Base-by-base conservation (phyloP, 2,329 filamentous ascomycete species). In the Xylariaceae sp. region DNA sequence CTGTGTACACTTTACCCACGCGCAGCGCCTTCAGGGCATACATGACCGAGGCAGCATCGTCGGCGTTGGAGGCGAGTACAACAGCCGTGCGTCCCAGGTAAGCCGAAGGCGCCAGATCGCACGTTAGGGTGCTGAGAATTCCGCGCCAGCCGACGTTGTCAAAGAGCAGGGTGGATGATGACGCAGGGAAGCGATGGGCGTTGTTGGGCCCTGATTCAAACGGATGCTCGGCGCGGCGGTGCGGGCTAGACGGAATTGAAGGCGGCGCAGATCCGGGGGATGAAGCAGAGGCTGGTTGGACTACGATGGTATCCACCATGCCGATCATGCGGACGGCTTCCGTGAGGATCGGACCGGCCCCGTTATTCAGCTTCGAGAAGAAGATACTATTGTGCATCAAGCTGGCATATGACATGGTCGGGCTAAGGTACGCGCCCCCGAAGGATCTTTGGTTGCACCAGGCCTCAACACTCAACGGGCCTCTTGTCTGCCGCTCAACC, bases 121-220 rank as follows among this genome's bases (percentile, higher is more conserved):
- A 81, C 3, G 86, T 94, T 55, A 95, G 75, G 0, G 89, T 91
- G 50, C 88, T 87, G 47, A 90, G 78, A 54, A 95, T 92, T 1
- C 89, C 89, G 69, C 89, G 90, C 88, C 89, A 94, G 11, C 85
- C 84, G 8, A 88, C 87, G 62, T 95, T 95, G 64, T 94, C 89
- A 46, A 90, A 87, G 12, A 91, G 74, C 41, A 92, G 80, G 4
- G 74, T 73, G 0, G 78, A 77, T 51, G 76, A 77, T 51, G 76
- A 78, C 8, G 77, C 72, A 2, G 78, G 70, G 2, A 80, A 63
- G 2, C 73, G 73, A 2, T 64, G 47, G 31, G 59, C 35, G 19
- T 47, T 55, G 30, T 51, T 57, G 3, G 47, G 48, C 6, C 54
- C 45, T 9, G 51, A 35, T 30, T 45, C 46, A 19, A 60, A 57